phyloP scores from a whole-genome alignment of 768 basidiomycete species.

The Podaxis sp. region DNA sequence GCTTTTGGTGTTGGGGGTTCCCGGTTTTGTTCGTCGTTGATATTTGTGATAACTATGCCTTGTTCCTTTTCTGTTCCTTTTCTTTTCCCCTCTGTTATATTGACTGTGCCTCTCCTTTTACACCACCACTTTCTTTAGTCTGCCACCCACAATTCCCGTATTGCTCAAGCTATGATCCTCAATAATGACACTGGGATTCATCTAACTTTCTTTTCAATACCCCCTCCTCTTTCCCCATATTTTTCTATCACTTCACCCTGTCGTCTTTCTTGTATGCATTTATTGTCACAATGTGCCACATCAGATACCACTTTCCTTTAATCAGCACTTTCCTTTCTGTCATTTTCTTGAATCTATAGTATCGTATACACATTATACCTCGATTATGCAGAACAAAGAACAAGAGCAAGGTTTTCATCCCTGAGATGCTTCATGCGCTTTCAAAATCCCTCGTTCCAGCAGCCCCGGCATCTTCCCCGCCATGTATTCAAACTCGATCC shows the following conservation, averaged over 20 bases:
- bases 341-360: constrained; percentile 1
- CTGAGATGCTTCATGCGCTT: not conserved
- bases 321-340: not conserved
- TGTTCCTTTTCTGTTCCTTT: constrained; percentile 18
- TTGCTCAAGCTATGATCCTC: constrained; percentile 10
- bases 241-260: not conserved
- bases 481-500: not conserved
- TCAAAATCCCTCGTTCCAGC: not conserved
- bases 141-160: not conserved
- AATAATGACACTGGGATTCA: constrained; percentile 9
- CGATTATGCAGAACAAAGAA: not conserved
- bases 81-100: not conserved
- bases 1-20: constrained; percentile 14
- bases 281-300: constrained; percentile 8
- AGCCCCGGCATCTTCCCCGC: not conserved
- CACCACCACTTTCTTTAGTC: not conserved
- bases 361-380: not conserved
- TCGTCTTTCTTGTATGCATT: constrained; percentile 5
- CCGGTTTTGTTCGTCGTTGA: constrained; percentile 4
- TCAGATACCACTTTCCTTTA: constrained; percentile 10
- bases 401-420: not conserved
- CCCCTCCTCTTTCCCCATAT: not conserved
- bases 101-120: not conserved
- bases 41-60: not conserved
- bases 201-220: constrained; percentile 4